Conservation (phyloP, 1,284 basidiomycete species). For the Leccinum holopus region DNA sequence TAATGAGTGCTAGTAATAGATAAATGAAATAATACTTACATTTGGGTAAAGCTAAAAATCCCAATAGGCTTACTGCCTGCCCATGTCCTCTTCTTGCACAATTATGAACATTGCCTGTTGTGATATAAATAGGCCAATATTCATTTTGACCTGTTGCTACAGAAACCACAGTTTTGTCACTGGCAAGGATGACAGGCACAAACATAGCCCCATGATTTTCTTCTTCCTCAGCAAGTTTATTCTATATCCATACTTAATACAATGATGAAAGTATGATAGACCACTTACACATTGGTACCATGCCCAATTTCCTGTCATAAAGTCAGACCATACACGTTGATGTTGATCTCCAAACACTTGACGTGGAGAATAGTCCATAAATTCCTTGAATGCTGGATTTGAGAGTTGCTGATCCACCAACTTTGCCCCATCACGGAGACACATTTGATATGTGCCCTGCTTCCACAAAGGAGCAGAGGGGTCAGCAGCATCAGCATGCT, state of each 20-base stretch:
- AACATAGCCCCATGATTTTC: background rate
- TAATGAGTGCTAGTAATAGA: background rate
- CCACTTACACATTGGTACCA: background rate
- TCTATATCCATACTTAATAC: background rate
- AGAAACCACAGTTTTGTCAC: constrained; percentile 10
- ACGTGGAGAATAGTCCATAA: background rate
- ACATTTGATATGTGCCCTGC: background rate
- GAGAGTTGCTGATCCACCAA: background rate
- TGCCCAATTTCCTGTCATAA: background rate
- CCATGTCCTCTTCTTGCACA: background rate
- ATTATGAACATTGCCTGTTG: background rate
- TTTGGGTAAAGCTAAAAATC: background rate
- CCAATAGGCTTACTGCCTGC: background rate
- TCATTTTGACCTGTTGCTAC: constrained; percentile 3
- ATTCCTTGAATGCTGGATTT: background rate
- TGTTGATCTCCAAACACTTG: background rate
- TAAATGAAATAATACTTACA: background rate
- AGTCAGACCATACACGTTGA: background rate
- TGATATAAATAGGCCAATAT: background rate
- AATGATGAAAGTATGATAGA: background rate
- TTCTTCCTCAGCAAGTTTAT: background rate
- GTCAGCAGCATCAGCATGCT: background rate
- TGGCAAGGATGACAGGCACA: constrained; percentile 3
- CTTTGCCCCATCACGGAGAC: background rate
- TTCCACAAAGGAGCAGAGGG: background rate